Conservation (phyloP, 768 basidiomycete species). For the Leccinum longicurvipes region DNA sequence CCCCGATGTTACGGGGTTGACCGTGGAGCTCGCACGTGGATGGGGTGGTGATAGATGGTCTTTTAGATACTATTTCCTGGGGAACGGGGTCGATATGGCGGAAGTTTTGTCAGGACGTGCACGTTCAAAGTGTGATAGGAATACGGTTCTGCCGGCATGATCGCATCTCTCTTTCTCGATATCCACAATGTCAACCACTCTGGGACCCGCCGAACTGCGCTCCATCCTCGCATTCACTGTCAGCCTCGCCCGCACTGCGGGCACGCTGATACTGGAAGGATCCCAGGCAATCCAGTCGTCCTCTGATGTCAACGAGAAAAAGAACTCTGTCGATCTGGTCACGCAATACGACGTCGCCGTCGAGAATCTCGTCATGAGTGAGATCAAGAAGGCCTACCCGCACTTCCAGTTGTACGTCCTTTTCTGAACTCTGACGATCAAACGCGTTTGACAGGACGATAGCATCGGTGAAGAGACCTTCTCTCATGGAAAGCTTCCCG, state of each 20-base stretch:
- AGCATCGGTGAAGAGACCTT: slow-evolving; percentile 96
- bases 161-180: not conserved
- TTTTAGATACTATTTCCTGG: slow-evolving; percentile 2
- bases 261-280: slow-evolving; percentile 72
- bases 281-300: slow-evolving; percentile 67
- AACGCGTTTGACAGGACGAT: not conserved
- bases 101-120: not conserved
- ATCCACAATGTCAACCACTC: slow-evolving; percentile 28
- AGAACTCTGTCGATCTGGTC: slow-evolving; percentile 91
- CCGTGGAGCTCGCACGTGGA: not conserved
- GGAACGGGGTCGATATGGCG: not conserved
- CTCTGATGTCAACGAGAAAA: slow-evolving; percentile 73
- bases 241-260: slow-evolving; percentile 70
- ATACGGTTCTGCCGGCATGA: not conserved
- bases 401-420: slow-evolving; percentile 74
- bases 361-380: slow-evolving; percentile 75
- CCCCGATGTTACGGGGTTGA: slow-evolving; percentile 36
- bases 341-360: slow-evolving; percentile 93
- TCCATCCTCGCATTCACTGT: slow-evolving; percentile 66
- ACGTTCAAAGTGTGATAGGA: slow-evolving; percentile 4
- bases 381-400: slow-evolving; percentile 66
- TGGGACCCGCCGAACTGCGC: slow-evolving; percentile 47
- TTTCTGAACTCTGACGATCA: not conserved
- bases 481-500: slow-evolving; percentile 63
- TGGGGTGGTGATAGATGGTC: not conserved